Conservation (phyloP, 2,329 filamentous ascomycete genomes). For the Elsinoe necatrix region DNA sequence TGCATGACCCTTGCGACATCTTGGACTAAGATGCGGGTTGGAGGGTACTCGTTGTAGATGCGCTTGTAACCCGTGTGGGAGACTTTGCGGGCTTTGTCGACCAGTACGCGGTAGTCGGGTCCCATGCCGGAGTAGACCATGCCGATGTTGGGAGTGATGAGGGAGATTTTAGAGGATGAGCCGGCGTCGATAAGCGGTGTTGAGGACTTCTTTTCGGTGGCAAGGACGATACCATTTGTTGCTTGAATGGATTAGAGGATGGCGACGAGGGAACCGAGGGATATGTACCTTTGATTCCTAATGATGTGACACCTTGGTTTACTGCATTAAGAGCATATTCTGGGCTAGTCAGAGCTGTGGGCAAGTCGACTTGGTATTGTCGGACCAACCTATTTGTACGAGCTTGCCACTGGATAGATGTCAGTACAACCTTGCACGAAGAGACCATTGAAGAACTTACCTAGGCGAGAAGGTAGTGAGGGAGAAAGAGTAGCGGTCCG, state of each 20-base stretch:
- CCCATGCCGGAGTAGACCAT: conserved; percentile 99
- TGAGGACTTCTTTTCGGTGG: conserved; percentile 98
- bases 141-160: conserved; percentile 97
- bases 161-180: conserved; percentile 92
- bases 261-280: neutral
- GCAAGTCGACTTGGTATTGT: neutral
- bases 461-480: conserved; percentile 99
- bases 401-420: conserved; percentile 72
- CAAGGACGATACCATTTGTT: conserved; percentile 96
- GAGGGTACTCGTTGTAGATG: conserved; percentile 99
- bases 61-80: conserved; percentile 98
- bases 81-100: conserved; percentile 96
- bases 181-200: conserved; percentile 92
- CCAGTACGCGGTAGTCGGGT: conserved; percentile 92
- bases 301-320: conserved; percentile 96
- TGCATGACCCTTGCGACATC: conserved; percentile 97
- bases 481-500: conserved; percentile 98
- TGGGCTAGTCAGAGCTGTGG: conserved; percentile 33
- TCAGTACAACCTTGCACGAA: conserved; percentile 35
- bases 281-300: conserved; percentile 85
- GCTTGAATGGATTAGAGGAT: conserved; percentile 44
- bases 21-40: conserved; percentile 96
- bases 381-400: conserved; percentile 77
- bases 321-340: conserved; percentile 99
- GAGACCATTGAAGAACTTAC: conserved; percentile 46